phyloP scores from a whole-genome alignment of 2,329 filamentous ascomycete genomes.

The Drechslera avenae region DNA sequence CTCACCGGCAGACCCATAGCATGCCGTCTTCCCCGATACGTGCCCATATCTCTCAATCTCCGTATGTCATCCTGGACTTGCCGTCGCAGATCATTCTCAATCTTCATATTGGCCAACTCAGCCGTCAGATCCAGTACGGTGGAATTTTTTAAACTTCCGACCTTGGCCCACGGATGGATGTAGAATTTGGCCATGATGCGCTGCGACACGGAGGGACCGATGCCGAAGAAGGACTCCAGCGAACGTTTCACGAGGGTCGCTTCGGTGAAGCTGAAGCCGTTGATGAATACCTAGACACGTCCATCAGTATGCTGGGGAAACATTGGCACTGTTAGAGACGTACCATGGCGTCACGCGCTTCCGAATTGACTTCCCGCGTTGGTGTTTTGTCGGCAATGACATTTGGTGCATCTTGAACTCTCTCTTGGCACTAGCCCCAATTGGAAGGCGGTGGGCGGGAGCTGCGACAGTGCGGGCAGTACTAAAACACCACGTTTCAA shows the following conservation, averaged over 20 bases:
- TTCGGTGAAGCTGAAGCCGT: conserved; percentile 86
- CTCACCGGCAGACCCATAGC: conserved; percentile 90
- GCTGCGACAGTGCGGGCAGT: conserved; percentile 21
- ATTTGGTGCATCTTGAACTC: conserved; percentile 7
- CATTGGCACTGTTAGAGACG: conserved; percentile 2
- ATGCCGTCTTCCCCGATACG: conserved; percentile 86
- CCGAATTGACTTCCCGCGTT: conserved; percentile 22
- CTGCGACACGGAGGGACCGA: conserved; percentile 53
- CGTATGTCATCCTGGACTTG: conserved; percentile 83
- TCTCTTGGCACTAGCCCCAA: conserved; percentile 10
- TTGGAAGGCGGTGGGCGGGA: conserved; percentile 6
- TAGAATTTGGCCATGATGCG: conserved; percentile 86
- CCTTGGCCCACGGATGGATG: conserved; percentile 81
- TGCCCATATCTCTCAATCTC: conserved; percentile 86
- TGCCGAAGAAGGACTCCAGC: conserved; percentile 58
- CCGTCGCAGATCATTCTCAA: conserved; percentile 85
- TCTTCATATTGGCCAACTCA: conserved; percentile 87
- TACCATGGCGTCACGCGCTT: conserved; percentile 35
- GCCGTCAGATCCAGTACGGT: conserved; percentile 82
- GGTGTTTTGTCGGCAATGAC: conserved; percentile 11
- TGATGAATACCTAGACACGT: conserved; percentile 72
- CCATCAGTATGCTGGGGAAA: conserved; percentile 16
- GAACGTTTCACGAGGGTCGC: conserved; percentile 80
- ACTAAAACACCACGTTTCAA: conserved; percentile 45
- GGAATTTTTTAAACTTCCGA: conserved; percentile 74